phyloP scores from a whole-genome alignment of 495 filamentous ascomycete genomes.

The Hypoxylon crocopeplum region DNA sequence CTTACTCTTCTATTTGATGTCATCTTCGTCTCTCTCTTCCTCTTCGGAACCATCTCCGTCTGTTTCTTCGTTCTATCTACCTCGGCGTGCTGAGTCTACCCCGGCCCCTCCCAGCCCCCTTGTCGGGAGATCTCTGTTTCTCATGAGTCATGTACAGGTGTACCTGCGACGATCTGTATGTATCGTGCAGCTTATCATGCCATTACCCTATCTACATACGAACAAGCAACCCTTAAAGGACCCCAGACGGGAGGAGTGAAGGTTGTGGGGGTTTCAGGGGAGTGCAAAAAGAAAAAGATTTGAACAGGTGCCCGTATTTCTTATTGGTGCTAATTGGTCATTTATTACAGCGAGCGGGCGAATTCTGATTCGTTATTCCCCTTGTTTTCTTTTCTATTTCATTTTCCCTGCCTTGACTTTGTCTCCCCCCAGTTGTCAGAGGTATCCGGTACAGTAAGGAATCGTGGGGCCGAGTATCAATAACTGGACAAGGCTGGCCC shows the following conservation, averaged over 20 bases:
- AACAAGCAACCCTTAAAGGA: neutral
- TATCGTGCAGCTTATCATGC: slow-evolving; percentile 35
- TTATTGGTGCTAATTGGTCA: slow-evolving; percentile 28
- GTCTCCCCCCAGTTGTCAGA: neutral
- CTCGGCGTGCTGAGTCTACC: neutral
- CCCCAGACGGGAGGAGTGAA: slow-evolving; percentile 4
- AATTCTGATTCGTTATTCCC: slow-evolving; percentile 35
- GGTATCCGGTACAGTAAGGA: slow-evolving; percentile 13
- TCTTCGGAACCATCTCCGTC: too few relatives aligned
- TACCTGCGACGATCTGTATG: slow-evolving; percentile 34
- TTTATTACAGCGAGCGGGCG: slow-evolving; percentile 32
- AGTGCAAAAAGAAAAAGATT: neutral
- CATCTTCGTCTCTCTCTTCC: too few relatives aligned
- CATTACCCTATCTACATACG: slow-evolving; percentile 28
- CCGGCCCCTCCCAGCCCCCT: slow-evolving; percentile 6
- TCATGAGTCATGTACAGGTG: slow-evolving; percentile 22
- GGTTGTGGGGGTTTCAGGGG: slow-evolving; percentile 27
- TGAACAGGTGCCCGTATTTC: slow-evolving; percentile 7
- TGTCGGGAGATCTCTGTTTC: slow-evolving; percentile 27
- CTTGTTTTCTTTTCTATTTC: slow-evolving; percentile 1
- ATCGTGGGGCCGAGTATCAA: slow-evolving; percentile 25
- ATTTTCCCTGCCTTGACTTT: neutral
- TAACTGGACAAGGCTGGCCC: neutral
- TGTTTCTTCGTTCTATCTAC: neutral
- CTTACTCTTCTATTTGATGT: too few relatives aligned